phyloP scores from a whole-genome alignment of 169 alveolate species.

The Perkinsus chesapeaki region DNA sequence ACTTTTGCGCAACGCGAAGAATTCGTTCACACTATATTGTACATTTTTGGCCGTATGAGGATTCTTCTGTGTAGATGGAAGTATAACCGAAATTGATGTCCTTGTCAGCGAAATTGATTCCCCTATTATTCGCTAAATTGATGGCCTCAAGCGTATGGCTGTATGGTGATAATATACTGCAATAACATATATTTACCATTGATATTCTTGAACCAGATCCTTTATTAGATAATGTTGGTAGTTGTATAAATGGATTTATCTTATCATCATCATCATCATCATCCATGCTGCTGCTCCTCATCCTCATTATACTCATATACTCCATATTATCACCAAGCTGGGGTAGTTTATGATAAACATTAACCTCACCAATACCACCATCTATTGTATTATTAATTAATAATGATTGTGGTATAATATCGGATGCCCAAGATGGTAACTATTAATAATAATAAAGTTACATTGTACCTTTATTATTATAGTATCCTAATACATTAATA shows the following conservation, averaged over 20 bases:
- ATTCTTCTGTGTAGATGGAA: too few relatives aligned
- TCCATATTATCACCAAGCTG: background rate
- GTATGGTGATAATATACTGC: background rate
- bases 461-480: background rate
- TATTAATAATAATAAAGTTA: background rate
- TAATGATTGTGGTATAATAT: too few relatives aligned
- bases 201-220: background rate
- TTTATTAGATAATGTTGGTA: background rate
- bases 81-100: too few relatives aligned
- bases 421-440: background rate
- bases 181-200: background rate
- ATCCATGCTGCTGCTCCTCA: background rate
- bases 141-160: background rate
- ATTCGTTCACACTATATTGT: too few relatives aligned
- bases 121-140: too few relatives aligned
- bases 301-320: background rate
- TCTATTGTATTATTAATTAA: too few relatives aligned
- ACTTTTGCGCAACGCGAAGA: too few relatives aligned
- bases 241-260: background rate
- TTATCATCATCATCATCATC: background rate
- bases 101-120: too few relatives aligned
- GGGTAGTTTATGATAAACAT: background rate
- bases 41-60: too few relatives aligned
- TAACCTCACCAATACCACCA: too few relatives aligned
- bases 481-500: background rate